A percentile compares a stretch with the other conserved stretches of the same genome.
Evolutionary conservation across 768 basidiomycete species (phyloP).

Genomic region (Naganishia onofrii): DNA sequence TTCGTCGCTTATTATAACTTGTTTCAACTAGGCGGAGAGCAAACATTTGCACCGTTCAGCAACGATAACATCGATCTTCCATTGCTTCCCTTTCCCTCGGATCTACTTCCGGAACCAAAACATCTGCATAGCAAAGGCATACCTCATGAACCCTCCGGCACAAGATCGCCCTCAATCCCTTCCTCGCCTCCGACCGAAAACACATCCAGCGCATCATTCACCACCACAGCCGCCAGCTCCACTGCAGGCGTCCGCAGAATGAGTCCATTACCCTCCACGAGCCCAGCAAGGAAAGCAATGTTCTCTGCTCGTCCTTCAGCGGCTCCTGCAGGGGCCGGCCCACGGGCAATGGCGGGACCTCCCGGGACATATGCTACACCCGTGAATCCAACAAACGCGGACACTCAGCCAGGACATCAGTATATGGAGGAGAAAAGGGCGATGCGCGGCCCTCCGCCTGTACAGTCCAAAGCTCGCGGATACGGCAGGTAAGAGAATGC

Average conservation of each 20-base stretch:
- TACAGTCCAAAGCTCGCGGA: conserved; percentile 9
- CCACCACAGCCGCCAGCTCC: conserved; percentile 8
- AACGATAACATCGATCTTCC: conserved; percentile 30
- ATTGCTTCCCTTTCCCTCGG: conserved; percentile 27
- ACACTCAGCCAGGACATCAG: conserved; percentile 2
- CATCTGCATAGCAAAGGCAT: not conserved
- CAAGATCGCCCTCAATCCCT: conserved; percentile 18
- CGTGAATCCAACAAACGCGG: not conserved
- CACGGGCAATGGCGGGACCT: not conserved
- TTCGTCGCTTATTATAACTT: not conserved
- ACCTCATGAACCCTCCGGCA: not conserved
- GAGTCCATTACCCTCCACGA: conserved; percentile 21
- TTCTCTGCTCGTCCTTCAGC: not conserved
- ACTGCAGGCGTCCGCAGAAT: conserved; percentile 6
- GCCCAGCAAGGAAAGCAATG: conserved; percentile 21
- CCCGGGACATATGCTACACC: conserved; percentile 5
- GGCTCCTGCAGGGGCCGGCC: not conserved
- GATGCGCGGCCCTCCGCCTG: not conserved
- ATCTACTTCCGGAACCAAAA: conserved; percentile 29
- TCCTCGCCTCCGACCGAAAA: conserved; percentile 27
- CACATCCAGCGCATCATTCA: conserved; percentile 8
- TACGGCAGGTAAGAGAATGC: not conserved
- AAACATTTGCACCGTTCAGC: conserved; percentile 16
- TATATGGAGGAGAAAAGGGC: not conserved
- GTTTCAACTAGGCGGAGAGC: conserved; percentile 13